phyloP scores from a whole-genome alignment of 768 basidiomycete genomes.

The Leccinum disarticulatum region DNA sequence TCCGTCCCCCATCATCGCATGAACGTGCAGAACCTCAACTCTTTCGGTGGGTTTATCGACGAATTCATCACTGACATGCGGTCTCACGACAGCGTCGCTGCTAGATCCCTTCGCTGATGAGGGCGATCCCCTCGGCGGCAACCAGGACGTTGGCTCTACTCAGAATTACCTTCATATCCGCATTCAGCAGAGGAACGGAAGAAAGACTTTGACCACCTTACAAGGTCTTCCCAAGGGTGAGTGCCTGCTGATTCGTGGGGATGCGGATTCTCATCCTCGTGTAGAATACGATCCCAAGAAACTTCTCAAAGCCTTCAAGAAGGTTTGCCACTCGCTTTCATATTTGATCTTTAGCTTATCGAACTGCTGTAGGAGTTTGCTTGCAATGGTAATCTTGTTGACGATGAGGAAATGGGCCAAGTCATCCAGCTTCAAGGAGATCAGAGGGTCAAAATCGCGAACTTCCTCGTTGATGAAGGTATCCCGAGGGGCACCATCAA shows the following conservation, averaged over 20 bases:
- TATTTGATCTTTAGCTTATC: constrained; percentile 10
- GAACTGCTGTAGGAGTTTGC: constrained; percentile 76
- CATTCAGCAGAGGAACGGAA: constrained; percentile 98
- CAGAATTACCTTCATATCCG: constrained; percentile 91
- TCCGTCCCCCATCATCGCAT: constrained; percentile 67
- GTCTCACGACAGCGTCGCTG: constrained; percentile 18
- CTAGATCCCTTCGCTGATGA: constrained; percentile 96
- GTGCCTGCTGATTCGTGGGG: constrained; percentile 22
- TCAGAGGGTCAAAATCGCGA: constrained; percentile 87
- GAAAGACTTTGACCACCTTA: constrained; percentile 96
- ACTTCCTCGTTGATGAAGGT: constrained; percentile 83
- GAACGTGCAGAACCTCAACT: constrained; percentile 91
- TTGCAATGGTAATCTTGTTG: constrained; percentile 96
- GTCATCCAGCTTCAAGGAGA: constrained; percentile 99
- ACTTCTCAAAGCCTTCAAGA: constrained; percentile 98
- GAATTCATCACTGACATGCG: background rate
- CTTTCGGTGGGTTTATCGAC: constrained; percentile 55
- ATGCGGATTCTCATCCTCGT: constrained; percentile 15
- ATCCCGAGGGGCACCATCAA: constrained; percentile 78
- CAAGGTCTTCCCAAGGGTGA: constrained; percentile 90
- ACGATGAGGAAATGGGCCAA: constrained; percentile 93
- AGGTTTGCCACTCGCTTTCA: constrained; percentile 47
- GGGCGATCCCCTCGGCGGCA: constrained; percentile 75
- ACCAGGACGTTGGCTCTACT: constrained; percentile 76
- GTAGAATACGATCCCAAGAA: constrained; percentile 98